Base-by-base conservation (phyloP, 345 rosid species). In the Citrus mangshanensis region DNA sequence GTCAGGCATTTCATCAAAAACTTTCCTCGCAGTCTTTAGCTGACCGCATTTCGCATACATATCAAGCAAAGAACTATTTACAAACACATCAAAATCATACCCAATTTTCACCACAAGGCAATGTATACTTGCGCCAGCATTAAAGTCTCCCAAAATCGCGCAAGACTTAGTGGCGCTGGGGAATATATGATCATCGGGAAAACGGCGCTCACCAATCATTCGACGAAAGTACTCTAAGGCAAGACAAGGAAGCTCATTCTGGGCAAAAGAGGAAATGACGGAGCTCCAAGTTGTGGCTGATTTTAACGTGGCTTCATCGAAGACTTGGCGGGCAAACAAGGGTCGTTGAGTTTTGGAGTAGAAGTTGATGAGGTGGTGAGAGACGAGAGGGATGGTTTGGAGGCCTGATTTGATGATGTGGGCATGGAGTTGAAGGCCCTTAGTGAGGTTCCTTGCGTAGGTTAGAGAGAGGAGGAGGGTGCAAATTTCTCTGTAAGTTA, bases 221-320 rank as follows among this genome's bases (percentile, higher is more conserved):
- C 77, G 82, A 55, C 88, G 85, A 65, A 95, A 94, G 84, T 86
- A 92, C 69, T 89, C 88, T 18, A 93, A 74, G 55, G 98, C 91
- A 40, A 89, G 87, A 69, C 75, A 86, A 25, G 98, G 98, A 6
- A 86, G 89, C 82, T 93, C 98, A 80, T 95, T 95, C 81, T 93
- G 98, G 0, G 93, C 90, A 67, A 92, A 91, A 9, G 93, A 86
- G 64, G 98, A 92, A 54, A 95, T 91, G 21, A 93, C 78, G 0
- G 98, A 95, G 82, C 98, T 95, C 98, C 98, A 95, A 59, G 98
- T 93, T 6, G 97, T 93, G 82, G 89, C 16, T 5, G 90, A 89
- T 74, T 82, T 89, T 3, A 7, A 35, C 0, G 85, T 83, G 64
- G 85, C 22, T 61, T 91, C 93, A n/a, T 93, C 82, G 81, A 95